Evolutionary conservation across 805 yeast genomes (phyloP).

Genomic region (Barnettozyma siamensis): DNA sequence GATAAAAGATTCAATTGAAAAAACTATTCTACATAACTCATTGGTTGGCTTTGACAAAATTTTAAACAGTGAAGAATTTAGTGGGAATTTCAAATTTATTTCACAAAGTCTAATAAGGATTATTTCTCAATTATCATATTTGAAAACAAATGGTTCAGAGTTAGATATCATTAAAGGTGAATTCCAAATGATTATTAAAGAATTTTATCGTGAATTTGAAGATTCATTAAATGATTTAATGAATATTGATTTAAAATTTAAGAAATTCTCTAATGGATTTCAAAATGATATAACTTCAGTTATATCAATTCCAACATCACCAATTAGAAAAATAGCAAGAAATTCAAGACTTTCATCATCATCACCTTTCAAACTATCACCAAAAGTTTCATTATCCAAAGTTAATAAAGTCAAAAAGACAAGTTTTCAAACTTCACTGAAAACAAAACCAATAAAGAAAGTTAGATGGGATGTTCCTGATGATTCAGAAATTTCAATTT

Average conservation of each 20-base stretch:
- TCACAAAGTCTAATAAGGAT: constrained; percentile 11
- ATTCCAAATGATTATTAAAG: constrained; percentile 13
- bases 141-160: constrained; percentile 12
- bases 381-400: constrained; percentile 21
- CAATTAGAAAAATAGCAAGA: constrained; percentile 20
- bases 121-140: constrained; percentile 13
- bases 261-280: constrained; percentile 25
- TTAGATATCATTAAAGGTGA: constrained; percentile 15
- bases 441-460: constrained; percentile 29
- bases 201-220: constrained; percentile 21
- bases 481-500: constrained; percentile 1
- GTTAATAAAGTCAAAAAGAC: constrained; percentile 13
- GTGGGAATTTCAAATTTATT: constrained; percentile 17
- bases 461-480: constrained; percentile 43
- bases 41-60: constrained; percentile 50
- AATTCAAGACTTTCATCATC: constrained; percentile 10
- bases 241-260: constrained; percentile 32
- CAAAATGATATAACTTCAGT: constrained; percentile 20
- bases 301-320: constrained; percentile 22
- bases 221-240: constrained; percentile 26
- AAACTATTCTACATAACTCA: constrained; percentile 49
- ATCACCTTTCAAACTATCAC: constrained; percentile 19
- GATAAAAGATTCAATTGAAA: constrained; percentile 44
- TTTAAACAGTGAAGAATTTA: constrained; percentile 26
- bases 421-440: constrained; percentile 14